Base-by-base conservation (phyloP, 2,329 filamentous ascomycete genomes). In the Didymella pinodella region DNA sequence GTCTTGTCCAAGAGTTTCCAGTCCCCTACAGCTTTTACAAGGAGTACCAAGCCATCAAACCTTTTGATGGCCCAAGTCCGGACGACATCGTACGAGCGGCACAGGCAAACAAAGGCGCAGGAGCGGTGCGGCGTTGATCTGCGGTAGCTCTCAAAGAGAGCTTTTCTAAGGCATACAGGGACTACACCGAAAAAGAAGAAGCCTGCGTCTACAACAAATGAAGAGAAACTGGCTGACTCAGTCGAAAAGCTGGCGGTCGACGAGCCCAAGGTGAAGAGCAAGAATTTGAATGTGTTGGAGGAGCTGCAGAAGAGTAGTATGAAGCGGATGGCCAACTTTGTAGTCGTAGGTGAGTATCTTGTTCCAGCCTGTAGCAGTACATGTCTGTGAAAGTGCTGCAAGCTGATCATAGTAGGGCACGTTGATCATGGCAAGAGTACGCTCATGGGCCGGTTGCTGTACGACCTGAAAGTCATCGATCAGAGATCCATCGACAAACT, bases 371-470 rank as follows among this genome's bases (percentile, higher is more conserved):
- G n/a, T 11, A 2, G 14, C 31, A 44, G 11, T 8, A 44, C 43
- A 4, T 26, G 22, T n/a, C 11, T 12, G 12, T 26, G 4, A 5
- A 6, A 12, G 25, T 14, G 25, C 20, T 26, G n/a, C n/a, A 25
- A 31, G 22, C 51, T 64, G 43, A 66, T 51, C 12, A 48, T 4
- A 57, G 14, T 8, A 92, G 93, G 95, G 14, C 95, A 99, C 75
- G 95, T 99, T 54, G 95, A 99, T 76, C 94, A 96, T 51, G 95
- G 95, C 51, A 99, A 99, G 78, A 97, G 93, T 75, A 99, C 95
- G 6, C 84, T 99, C 36, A 98, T 99, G 94, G 95, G 94, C 0
- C 88, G 95, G n/a, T 78, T 99, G 28, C 81, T 99, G 5, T 88
- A 94, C 41, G 95, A 99, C 68, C 85, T 97, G 40, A 90, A 93